Conservation (phyloP, 2,329 filamentous ascomycete genomes). For the Phaeophleospora eucalypticola region DNA sequence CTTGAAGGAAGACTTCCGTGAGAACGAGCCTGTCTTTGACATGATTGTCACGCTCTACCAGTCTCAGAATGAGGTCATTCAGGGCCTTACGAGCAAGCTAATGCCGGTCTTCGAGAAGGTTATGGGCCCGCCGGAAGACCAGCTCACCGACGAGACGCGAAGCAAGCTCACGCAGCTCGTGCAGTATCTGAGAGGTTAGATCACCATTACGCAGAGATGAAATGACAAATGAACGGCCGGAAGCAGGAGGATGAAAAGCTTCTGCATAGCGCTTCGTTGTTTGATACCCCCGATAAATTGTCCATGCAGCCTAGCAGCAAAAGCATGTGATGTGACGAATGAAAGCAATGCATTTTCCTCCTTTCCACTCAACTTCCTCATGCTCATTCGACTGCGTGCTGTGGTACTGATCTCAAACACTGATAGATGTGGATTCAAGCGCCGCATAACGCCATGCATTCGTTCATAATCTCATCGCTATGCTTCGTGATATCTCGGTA, state of each 20-base stretch:
- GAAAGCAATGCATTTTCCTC: not conserved
- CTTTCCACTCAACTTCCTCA: not conserved
- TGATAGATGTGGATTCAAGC: no score
- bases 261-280: constrained; percentile 2
- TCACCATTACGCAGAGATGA: not conserved
- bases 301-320: not conserved
- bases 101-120: constrained; percentile 70
- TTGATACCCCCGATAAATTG: constrained; percentile 3
- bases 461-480: not conserved
- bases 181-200: constrained; percentile 33
- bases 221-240: not conserved
- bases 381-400: no score
- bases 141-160: constrained; percentile 69
- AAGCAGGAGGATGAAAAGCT: not conserved
- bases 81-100: constrained; percentile 65
- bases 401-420: no score
- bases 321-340: not conserved
- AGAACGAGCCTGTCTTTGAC: constrained; percentile 89
- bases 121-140: constrained; percentile 66
- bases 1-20: constrained; percentile 88
- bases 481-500: not conserved
- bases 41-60: constrained; percentile 86
- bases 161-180: constrained; percentile 63
- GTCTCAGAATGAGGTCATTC: constrained; percentile 63
- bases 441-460: not conserved